phyloP scores from a whole-genome alignment of 2,329 filamentous ascomycete species.

The Sclerotinia trifoliorum region DNA sequence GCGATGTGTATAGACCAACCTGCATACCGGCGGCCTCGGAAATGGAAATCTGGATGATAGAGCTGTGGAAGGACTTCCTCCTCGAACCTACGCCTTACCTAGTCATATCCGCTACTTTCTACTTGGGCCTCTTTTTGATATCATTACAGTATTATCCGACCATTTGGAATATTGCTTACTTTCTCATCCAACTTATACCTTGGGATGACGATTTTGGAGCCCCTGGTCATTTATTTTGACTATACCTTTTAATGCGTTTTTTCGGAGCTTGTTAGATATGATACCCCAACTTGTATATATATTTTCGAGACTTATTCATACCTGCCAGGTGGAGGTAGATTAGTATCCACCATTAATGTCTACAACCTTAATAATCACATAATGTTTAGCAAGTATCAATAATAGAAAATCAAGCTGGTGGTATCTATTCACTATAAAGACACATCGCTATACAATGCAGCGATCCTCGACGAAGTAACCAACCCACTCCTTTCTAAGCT shows the following conservation, averaged over 20 bases:
- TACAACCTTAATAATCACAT: background rate
- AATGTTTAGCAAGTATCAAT: background rate
- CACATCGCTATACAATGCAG: constrained; percentile 1
- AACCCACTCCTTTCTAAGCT: background rate
- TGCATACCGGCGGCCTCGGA: constrained; percentile 26
- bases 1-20: constrained; percentile 14
- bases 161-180: constrained; percentile 28
- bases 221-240: constrained; percentile 12
- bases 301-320: constrained; percentile 7
- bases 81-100: constrained; percentile 36
- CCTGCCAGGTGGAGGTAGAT: constrained; percentile 21
- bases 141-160: constrained; percentile 29
- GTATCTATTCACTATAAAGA: constrained; percentile 17
- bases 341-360: constrained; percentile 24
- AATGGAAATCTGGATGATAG: constrained; percentile 31
- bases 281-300: constrained; percentile 28
- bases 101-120: constrained; percentile 30
- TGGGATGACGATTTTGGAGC: constrained; percentile 32
- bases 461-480: background rate
- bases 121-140: constrained; percentile 32
- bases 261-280: constrained; percentile 17
- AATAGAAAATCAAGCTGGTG: background rate
- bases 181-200: constrained; percentile 31
- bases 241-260: constrained; percentile 14
- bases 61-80: constrained; percentile 34